Evolutionary conservation across 2,329 filamentous ascomycete genomes (phyloP).

Genomic region (Colletotrichum sp.): DNA sequence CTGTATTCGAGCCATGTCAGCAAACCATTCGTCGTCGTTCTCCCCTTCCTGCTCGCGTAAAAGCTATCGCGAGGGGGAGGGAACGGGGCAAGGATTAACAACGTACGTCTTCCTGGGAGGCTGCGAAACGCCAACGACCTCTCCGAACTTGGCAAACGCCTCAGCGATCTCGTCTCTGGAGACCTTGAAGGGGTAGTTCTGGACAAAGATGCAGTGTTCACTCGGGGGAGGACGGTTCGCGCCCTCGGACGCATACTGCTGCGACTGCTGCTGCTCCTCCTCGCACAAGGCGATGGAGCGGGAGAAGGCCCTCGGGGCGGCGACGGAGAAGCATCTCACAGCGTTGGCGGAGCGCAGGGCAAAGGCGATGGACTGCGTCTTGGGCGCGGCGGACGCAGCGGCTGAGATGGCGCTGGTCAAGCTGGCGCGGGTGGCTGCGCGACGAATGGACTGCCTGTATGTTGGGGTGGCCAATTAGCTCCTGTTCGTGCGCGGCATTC

Average conservation of each 20-base stretch:
- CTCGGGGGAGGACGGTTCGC: neutral
- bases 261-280: neutral
- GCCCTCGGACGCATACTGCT: neutral
- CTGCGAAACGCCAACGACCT: constrained; percentile 22
- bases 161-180: constrained; percentile 63
- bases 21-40: neutral
- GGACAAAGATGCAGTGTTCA: constrained; percentile 57
- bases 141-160: constrained; percentile 55
- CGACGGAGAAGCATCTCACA: neutral
- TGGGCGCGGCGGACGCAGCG: constrained; percentile 3
- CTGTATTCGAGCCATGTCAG: neutral
- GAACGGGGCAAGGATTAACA: neutral
- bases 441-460: constrained; percentile 19
- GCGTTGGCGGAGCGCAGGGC: constrained; percentile 2
- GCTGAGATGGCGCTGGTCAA: constrained; percentile 3
- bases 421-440: constrained; percentile 13
- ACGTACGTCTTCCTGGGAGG: neutral
- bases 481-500: neutral
- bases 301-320: constrained; percentile 3
- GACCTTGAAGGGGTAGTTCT: constrained; percentile 74
- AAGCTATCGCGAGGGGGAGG: neutral
- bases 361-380: constrained; percentile 8
- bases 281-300: neutral
- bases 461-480: neutral
- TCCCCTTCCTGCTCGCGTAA: neutral